Percentiles rank a stretch among this genome's conserved stretches.
These are phyloP conservation scores for Porcisia hertigi DNA, from an alignment of 208 protist species.

Conservation along the genomic window DNA sequence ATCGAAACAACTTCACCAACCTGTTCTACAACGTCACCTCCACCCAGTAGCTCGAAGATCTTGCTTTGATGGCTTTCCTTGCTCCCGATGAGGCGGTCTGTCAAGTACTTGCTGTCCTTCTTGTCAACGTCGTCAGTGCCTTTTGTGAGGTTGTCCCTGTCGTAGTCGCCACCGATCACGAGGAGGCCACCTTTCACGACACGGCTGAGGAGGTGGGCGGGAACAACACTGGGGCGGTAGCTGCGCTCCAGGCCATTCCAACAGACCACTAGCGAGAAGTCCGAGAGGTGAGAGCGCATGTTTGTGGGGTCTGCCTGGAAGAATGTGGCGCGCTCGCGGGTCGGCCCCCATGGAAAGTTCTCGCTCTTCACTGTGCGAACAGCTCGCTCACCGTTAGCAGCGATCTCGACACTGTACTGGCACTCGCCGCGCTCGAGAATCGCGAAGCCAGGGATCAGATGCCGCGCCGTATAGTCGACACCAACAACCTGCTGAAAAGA, in stretches of 20 bases:
- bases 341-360: slow-evolving; percentile 55
- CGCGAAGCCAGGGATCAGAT: slow-evolving; percentile 84
- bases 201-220: slow-evolving; percentile 68
- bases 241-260: slow-evolving; percentile 89
- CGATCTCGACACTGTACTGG: slow-evolving; percentile 58
- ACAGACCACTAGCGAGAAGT: slow-evolving; percentile 83
- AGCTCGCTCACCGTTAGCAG: slow-evolving; percentile 31
- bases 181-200: slow-evolving; percentile 69
- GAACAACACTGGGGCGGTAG: slow-evolving; percentile 72
- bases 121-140: slow-evolving; percentile 18
- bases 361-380: slow-evolving; percentile 38
- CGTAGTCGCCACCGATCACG: slow-evolving; percentile 71
- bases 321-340: slow-evolving; percentile 75
- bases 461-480: slow-evolving; percentile 82
- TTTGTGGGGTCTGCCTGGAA: slow-evolving; percentile 90
- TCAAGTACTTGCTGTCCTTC: slow-evolving; percentile 54
- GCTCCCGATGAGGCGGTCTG: slow-evolving; percentile 29
- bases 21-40: slow-evolving; percentile 51
- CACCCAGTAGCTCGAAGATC: slow-evolving; percentile 74
- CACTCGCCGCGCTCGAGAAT: slow-evolving; percentile 81
- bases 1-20: slow-evolving; percentile 59
- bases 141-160: slow-evolving; percentile 57
- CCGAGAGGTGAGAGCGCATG: slow-evolving; percentile 79
- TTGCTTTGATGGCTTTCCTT: slow-evolving; percentile 39
- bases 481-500: slow-evolving; percentile 80